Base-by-base conservation (phyloP, 2,329 filamentous ascomycete genomes). In the Sarocladium oryzae region DNA sequence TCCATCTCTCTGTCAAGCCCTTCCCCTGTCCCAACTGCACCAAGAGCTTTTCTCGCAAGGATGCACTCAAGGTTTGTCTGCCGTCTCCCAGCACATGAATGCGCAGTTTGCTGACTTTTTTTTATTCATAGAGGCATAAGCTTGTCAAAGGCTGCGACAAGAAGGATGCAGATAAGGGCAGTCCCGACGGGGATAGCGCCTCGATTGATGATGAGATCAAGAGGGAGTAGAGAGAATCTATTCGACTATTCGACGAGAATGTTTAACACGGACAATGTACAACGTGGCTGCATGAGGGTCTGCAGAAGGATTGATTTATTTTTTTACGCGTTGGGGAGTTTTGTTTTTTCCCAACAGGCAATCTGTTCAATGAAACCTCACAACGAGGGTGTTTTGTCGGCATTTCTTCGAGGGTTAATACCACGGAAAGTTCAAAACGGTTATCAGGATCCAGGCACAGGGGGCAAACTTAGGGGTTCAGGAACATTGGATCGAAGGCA, bases 41-140 rank as follows among this genome's bases (percentile, higher is more conserved):
- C 55, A 97, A 97, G 79, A 93, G 88, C 65, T 99, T 99, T 63
- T 96, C 91, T 2, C 79, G 93, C 54, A 97, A 97, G 66, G 93
- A 97, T 68, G 93, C 93, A 9, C 74, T 99, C 26, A 97, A 97
- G 88, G 93, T 97, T 73, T 61, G 81, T 56, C 49, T 23, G 33
- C 2, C 37, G 16, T 13, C 16, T 15, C 21, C 23, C 41, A 11
- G 4, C 6, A 8, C 35, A 41, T 15, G 21, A 15, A 13, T 24
- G 16, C 7, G 8, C 10, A 24, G 30, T 61, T 63, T 53, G 28
- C 54, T 52, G 35, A 53, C 41, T 23, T 48, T 26, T 32, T 8
- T 49, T 20, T 16, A 16, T n/a, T n/a, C n/a, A 56, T 58, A 85
- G 78, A 71, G 81, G 51, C 80, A 85, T 61, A 75, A 77, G 36